A percentile compares a stretch with the other conserved stretches of the same genome.
Evolutionary conservation across 2,329 filamentous ascomycete species (phyloP).

Genomic region (Laburnicola sp.): DNA sequence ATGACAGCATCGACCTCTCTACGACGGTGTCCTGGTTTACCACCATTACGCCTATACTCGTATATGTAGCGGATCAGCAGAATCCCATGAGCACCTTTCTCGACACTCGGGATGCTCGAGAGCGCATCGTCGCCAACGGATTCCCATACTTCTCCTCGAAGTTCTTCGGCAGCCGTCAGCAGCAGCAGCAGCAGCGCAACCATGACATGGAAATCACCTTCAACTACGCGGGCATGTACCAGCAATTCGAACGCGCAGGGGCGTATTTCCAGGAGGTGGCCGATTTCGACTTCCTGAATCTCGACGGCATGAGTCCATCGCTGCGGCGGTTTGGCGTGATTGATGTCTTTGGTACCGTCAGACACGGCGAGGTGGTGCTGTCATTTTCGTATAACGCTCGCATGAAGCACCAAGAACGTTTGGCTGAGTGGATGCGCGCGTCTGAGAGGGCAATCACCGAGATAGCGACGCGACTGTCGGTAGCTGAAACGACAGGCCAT

Average conservation of each 20-base stretch:
- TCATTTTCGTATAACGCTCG: constrained; percentile 14
- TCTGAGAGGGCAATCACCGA: neutral
- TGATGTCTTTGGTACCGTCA: constrained; percentile 14
- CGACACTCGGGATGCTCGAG: too few species aligned
- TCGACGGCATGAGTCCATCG: neutral
- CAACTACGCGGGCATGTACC: constrained; percentile 54
- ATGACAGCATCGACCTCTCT: constrained; percentile 29
- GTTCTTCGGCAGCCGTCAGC: too few species aligned
- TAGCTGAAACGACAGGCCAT: neutral
- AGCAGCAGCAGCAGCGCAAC: too few species aligned
- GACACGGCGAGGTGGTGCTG: constrained; percentile 8
- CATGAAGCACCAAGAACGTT: constrained; percentile 14
- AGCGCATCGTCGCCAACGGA: too few species aligned
- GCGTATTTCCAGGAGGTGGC: constrained; percentile 7
- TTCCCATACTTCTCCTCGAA: too few species aligned
- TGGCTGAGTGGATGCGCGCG: constrained; percentile 6
- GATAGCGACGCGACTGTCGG: neutral
- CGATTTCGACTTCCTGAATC: neutral
- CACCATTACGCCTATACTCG: constrained; percentile 36
- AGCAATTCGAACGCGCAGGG: constrained; percentile 56
- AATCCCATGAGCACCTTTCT: too few species aligned
- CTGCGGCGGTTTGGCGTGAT: constrained; percentile 14
- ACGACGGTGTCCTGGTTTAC: constrained; percentile 42
- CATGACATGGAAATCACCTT: constrained; percentile 57
- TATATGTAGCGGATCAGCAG: constrained; percentile 15